These are phyloP conservation scores for Leccinum obscurum DNA, from an alignment of 768 basidiomycete genomes.

Conservation along the genomic window DNA sequence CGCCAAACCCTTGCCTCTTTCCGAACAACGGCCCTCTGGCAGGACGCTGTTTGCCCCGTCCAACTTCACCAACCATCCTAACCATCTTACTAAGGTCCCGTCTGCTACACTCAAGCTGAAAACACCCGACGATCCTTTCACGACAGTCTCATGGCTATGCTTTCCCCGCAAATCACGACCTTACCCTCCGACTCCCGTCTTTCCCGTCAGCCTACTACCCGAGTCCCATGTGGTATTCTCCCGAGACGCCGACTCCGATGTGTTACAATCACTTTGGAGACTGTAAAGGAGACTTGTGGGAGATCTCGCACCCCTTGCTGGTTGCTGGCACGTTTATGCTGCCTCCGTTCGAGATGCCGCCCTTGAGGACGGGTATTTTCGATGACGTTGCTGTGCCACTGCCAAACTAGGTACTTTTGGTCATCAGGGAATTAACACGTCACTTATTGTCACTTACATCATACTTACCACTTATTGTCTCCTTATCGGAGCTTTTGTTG, in stretches of 20 bases:
- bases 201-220: conserved; percentile 2
- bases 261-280: conserved; percentile 24
- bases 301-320: conserved; percentile 26
- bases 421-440: too few relatives aligned
- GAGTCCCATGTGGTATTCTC: conserved; percentile 1
- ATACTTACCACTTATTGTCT: too few relatives aligned
- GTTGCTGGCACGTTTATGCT: conserved; percentile 17
- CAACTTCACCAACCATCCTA: conserved; percentile 10
- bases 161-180: not conserved
- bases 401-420: not conserved
- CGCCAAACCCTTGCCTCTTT: conserved; percentile 23
- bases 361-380: conserved; percentile 19
- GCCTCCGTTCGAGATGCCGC: conserved; percentile 28
- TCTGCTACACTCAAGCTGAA: not conserved
- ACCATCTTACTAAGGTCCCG: conserved; percentile 9
- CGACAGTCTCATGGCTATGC: not conserved
- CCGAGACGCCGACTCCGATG: conserved; percentile 31
- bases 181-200: conserved; percentile 17
- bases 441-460: too few relatives aligned
- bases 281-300: conserved; percentile 27
- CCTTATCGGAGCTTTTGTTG: too few relatives aligned
- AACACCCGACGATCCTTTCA: conserved; percentile 20
- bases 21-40: conserved; percentile 5
- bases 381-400: not conserved
- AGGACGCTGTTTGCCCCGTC: conserved; percentile 13